These are phyloP conservation scores for Quercus robur DNA, from an alignment of 306 rosid genomes.

Conservation along the genomic window DNA sequence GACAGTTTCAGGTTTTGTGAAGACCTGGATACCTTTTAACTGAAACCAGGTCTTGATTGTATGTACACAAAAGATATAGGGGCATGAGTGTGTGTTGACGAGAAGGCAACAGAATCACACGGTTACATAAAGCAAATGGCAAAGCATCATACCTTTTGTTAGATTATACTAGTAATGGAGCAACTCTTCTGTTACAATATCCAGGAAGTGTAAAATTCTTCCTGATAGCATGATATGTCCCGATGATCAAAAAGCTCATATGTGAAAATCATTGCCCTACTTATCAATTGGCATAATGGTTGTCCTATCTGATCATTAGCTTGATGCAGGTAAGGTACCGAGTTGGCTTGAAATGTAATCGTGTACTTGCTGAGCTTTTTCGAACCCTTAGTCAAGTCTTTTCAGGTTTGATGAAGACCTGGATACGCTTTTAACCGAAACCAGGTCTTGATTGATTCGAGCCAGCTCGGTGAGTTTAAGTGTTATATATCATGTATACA, in stretches of 20 bases:
- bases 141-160: neutral
- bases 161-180: neutral
- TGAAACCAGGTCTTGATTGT: conserved; percentile 34
- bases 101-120: neutral
- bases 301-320: conserved; percentile 32
- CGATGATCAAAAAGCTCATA: neutral
- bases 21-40: conserved; percentile 67
- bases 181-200: neutral
- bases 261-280: neutral
- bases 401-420: conserved; percentile 72
- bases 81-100: neutral
- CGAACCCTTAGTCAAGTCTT: conserved; percentile 37
- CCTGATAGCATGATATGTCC: neutral
- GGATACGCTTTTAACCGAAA: conserved; percentile 48
- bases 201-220: neutral
- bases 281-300: conserved; percentile 21
- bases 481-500: conserved; percentile 7
- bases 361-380: conserved; percentile 49
- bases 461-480: conserved; percentile 68
- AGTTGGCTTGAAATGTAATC: conserved; percentile 81
- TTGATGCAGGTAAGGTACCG: conserved; percentile 64
- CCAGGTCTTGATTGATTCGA: conserved; percentile 57
- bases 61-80: neutral
- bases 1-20: conserved; percentile 53
- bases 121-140: neutral